Evolutionary conservation across 345 rosid species (phyloP).

Genomic region (Arabidopsis thaliana): TAIR10.1 NC_003071.7:16578501-16579000

Average conservation of each 20-base stretch:
- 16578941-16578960: conserved; percentile 21
- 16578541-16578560: conserved; percentile 40
- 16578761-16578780: background rate
- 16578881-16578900: conserved; percentile 44
- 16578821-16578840: conserved; percentile 6
- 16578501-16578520: conserved; percentile 27
- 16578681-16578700: conserved; percentile 61
- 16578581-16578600: conserved; percentile 15
- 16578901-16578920: background rate
- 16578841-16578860: background rate
- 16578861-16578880: conserved; percentile 34
- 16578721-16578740: conserved; percentile 4
- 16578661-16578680: conserved; percentile 39
- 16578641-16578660: conserved; percentile 2
- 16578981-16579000: conserved; percentile 47
- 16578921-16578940: conserved; percentile 23
- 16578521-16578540: conserved; percentile 13
- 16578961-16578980: conserved; percentile 22
- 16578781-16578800: conserved; percentile 20
- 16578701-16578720: conserved; percentile 30
- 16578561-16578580: conserved; percentile 30
- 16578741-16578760: conserved; percentile 28
- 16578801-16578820: conserved; percentile 25
- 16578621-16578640: background rate
- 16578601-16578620: conserved; percentile 3